These are phyloP conservation scores for Fusarium gaditjirri DNA, from an alignment of 2,329 filamentous ascomycete species.

Conservation along the genomic window DNA sequence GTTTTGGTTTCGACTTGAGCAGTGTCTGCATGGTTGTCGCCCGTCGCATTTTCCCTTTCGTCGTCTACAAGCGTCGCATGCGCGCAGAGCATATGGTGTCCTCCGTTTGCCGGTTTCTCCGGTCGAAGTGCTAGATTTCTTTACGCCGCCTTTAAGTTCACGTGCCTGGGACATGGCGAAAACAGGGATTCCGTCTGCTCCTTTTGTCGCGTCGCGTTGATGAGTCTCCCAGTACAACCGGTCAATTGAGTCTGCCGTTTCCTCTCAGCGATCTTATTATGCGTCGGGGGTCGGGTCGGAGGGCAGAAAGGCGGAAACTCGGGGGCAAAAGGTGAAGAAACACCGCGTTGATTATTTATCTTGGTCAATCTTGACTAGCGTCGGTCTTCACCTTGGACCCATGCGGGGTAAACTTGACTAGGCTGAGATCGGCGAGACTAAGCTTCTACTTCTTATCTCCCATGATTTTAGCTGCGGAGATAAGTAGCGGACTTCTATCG, in stretches of 20 bases:
- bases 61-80: conserved; percentile 21
- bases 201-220: not conserved
- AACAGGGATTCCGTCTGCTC: not conserved
- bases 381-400: not conserved
- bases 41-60: conserved; percentile 28
- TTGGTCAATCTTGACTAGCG: not conserved
- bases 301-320: not conserved
- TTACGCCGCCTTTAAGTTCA: not conserved
- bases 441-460: not conserved
- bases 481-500: not conserved
- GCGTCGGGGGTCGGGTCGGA: not conserved
- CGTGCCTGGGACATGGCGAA: conserved; percentile 11
- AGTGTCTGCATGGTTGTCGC: conserved; percentile 13
- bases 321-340: not conserved
- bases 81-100: conserved; percentile 19
- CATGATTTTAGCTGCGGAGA: not conserved
- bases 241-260: no score
- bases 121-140: conserved; percentile 1
- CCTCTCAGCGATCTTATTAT: no score
- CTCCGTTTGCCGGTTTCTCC: conserved; percentile 8
- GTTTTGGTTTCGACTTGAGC: not conserved
- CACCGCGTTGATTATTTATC: not conserved
- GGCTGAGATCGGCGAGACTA: not conserved
- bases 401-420: conserved; percentile 19
- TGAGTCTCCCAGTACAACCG: not conserved